Base-by-base conservation (phyloP, 2,329 filamentous ascomycete genomes). In the Rhytidhysteron rufulum region DNA sequence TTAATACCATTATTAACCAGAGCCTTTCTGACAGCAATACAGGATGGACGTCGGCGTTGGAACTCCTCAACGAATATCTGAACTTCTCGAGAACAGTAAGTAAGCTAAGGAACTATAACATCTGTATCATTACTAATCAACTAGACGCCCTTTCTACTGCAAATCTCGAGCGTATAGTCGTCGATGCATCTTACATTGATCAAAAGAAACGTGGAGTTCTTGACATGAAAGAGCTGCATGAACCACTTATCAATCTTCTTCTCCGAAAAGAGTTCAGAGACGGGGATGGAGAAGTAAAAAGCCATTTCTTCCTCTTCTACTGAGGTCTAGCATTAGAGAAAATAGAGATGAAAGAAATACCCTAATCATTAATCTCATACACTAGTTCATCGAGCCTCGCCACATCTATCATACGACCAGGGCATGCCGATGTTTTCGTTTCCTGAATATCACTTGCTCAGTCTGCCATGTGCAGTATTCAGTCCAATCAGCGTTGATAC, bases 111-210 rank as follows among this genome's bases (percentile, higher is more conserved):
- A n/a, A n/a, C n/a, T n/a, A n/a, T n/a, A n/a, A n/a, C n/a, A n/a
- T 54, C 25, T 43, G 44, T 65, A 27, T 31, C 15, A n/a, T n/a
- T n/a, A n/a, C n/a, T n/a, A n/a, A n/a, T n/a, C n/a, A n/a, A 33
- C 19, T 45, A 79, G 85, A 84, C 25, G 82, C 85, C 3, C 68
- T 97, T 32, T 86, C 82, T 19, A 66, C 86, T 22, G 75, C 80
- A 24, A 78, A 84, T 43, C 65, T 97, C 39, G 80, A 88, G 68
- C 79, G 87, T 33, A 78, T 98, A 24, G 80, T 97, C 7, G 78
- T 97, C 22, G 93, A 98, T 67, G 88, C 87, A 11, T 95, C 89
- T 6, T 85, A 95, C 60, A 86, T 96, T 50, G 91, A 98, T 66
- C 81, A 86, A 66, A 98, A 98, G 76, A 95, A 95, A 73, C 78